Conservation (phyloP, 345 rosid species). For the Brassica carinata region DNA sequence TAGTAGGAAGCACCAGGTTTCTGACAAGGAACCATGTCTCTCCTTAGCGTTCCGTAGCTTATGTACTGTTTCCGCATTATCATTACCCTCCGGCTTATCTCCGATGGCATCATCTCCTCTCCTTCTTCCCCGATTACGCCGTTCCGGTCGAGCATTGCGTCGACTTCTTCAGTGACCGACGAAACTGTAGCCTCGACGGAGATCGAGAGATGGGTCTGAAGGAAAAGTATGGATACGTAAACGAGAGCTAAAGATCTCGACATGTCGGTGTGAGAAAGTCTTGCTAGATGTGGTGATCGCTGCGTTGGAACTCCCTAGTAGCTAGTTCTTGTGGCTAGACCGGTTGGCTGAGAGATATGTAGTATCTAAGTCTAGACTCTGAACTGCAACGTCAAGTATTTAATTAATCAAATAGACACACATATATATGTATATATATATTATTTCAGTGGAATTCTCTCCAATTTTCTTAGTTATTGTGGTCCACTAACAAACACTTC, state of each 20-base stretch:
- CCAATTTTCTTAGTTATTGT: neutral
- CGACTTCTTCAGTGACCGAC: slow-evolving; percentile 32
- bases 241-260: slow-evolving; percentile 26
- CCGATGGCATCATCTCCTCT: slow-evolving; percentile 66
- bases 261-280: slow-evolving; percentile 29
- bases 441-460: slow-evolving; percentile 1
- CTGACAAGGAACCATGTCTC: slow-evolving; percentile 87
- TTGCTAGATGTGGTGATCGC: slow-evolving; percentile 14
- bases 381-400: slow-evolving; percentile 27
- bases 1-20: slow-evolving; percentile 91
- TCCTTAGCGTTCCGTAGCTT: slow-evolving; percentile 76
- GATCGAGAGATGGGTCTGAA: slow-evolving; percentile 46
- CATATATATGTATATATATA: neutral
- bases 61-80: slow-evolving; percentile 70
- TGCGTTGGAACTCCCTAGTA: slow-evolving; percentile 27
- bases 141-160: slow-evolving; percentile 32
- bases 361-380: neutral
- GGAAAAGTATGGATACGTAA: slow-evolving; percentile 35
- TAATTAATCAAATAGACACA: neutral
- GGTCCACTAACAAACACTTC: slow-evolving; percentile 28
- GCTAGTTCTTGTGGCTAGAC: slow-evolving; percentile 3
- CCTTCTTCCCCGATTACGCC: slow-evolving; percentile 43
- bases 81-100: slow-evolving; percentile 65
- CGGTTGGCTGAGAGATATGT: slow-evolving; percentile 18
- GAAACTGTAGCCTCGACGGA: slow-evolving; percentile 43